phyloP scores from a whole-genome alignment of 164 flowering plant genomes.

The Brasenia schreberi region DNA sequence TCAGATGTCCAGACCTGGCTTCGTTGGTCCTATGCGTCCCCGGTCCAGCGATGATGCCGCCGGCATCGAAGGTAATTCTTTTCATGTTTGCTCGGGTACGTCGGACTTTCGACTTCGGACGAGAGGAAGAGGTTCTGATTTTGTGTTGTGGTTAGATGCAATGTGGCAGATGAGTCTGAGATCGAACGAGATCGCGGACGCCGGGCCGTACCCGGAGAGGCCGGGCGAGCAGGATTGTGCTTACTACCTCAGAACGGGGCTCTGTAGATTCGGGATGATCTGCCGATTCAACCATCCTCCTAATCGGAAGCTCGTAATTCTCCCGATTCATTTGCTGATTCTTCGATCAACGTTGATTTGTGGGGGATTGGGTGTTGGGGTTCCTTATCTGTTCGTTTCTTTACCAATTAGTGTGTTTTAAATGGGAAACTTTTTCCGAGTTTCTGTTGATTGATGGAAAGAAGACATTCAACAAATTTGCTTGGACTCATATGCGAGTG shows the following conservation, averaged over 20 bases:
- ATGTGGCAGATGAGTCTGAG: slow-evolving; percentile 81
- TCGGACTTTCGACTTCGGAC: not conserved
- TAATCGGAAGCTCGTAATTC: slow-evolving; percentile 69
- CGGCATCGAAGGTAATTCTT: not conserved
- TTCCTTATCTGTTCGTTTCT: not conserved
- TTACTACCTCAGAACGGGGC: slow-evolving; percentile 86
- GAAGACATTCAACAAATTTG: too few relatives aligned
- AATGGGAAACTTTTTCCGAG: too few relatives aligned
- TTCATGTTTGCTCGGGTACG: not conserved
- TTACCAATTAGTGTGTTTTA: too few relatives aligned
- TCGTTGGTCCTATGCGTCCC: not conserved
- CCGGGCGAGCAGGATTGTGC: slow-evolving; percentile 91
- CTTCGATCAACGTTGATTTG: not conserved
- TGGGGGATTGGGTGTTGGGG: too few relatives aligned
- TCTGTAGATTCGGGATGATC: slow-evolving; percentile 80
- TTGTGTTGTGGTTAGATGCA: slow-evolving; percentile 31
- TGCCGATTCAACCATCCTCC: slow-evolving; percentile 96
- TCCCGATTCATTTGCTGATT: not conserved
- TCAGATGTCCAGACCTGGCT: slow-evolving; percentile 1
- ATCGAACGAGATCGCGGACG: slow-evolving; percentile 56
- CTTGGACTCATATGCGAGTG: too few relatives aligned
- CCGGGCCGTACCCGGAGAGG: slow-evolving; percentile 76
- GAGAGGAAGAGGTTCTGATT: not conserved
- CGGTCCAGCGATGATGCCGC: not conserved
- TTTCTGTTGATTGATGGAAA: too few relatives aligned